Base-by-base conservation (phyloP, 2,329 filamentous ascomycete genomes). In the Lecanosticta acicola region DNA sequence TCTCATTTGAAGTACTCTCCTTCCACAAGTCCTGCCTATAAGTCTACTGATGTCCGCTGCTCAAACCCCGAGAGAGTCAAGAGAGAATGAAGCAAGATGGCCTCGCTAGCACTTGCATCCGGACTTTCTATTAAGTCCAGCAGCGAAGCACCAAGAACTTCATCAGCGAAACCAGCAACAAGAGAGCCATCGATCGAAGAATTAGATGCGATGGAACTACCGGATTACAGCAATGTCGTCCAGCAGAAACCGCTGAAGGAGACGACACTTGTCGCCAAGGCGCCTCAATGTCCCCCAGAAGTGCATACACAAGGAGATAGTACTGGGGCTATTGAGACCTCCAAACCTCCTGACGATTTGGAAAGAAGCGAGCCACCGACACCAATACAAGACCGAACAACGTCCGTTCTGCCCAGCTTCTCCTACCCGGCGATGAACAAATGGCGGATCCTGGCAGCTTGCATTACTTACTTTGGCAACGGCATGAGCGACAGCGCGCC, bases 401-500 rank as follows among this genome's bases (percentile, higher is more conserved):
- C 70, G 1, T 71, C 75, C 36, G 64, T 73, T 3, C 60, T 79
- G 24, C 78, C 79, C 39, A 82, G 73, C 50, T 76, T 80, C 48
- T 80, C 73, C 51, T 71, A 79, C 48, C 68, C 69, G 3, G 50
- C 74, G 9, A 85, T 80, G 76, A 90, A 88, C 63, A 81, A 79
- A 50, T 90, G 77, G 68, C 73, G 86, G 26, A 71, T 90, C 19
- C 61, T 82, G 8, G 75, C 79, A 9, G 74, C 77, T 11, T 87
- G 83, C 53, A 59, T 85, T 35, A 76, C 83, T 50, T 83, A 78
- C 48, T 75, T 93, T 50, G 74, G 76, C 2, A 82, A 83, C 57
- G 88, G 86, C 0, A 68, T 93, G 48, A 86, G 80, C 55, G 88
- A 94, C 41, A 53, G 51, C 56, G 70, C 84, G 0, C 80, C 86